Conservation (phyloP, 2,329 filamentous ascomycete genomes). For the Metarhizium robertsii region DNA sequence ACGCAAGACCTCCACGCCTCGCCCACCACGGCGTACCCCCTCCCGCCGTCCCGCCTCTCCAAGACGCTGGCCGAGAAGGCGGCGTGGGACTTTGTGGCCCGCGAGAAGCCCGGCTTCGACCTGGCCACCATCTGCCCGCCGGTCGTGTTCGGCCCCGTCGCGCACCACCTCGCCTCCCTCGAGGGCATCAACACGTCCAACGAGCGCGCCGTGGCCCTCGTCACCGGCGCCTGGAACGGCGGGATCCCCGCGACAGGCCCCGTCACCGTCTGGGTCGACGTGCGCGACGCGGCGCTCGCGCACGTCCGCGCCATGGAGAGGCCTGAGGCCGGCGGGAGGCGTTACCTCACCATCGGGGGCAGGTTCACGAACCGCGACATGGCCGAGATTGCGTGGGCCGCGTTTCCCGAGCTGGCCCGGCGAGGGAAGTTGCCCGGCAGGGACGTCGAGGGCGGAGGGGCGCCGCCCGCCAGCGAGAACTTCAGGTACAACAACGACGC, state of each 20-base stretch:
- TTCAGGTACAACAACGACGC: not conserved
- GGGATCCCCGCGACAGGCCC: conserved; percentile 31
- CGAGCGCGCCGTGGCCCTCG: conserved; percentile 37
- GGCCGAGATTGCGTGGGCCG: conserved; percentile 30
- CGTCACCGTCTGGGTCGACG: conserved; percentile 43
- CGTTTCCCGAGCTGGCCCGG: conserved; percentile 38
- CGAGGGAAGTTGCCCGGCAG: conserved; percentile 34
- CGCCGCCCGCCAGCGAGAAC: conserved; percentile 11
- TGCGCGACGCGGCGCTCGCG: conserved; percentile 44
- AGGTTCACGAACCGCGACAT: conserved; percentile 37
- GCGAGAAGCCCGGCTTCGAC: conserved; percentile 35
- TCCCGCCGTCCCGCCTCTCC: too few relatives aligned
- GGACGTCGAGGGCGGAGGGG: conserved; percentile 33
- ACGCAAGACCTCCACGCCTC: conserved; percentile 31
- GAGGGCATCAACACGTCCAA: conserved; percentile 44
- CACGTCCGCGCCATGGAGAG: conserved; percentile 43
- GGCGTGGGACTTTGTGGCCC: conserved; percentile 41
- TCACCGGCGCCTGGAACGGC: conserved; percentile 40
- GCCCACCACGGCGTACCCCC: conserved; percentile 37
- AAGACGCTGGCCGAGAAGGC: conserved; percentile 45
- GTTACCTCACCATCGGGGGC: conserved; percentile 40
- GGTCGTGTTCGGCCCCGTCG: conserved; percentile 44
- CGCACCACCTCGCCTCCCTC: conserved; percentile 35
- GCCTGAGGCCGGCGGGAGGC: conserved; percentile 36
- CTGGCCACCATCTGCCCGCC: conserved; percentile 46